Conservation (phyloP, 2,329 filamentous ascomycete genomes). For the Beauveria varroae region DNA sequence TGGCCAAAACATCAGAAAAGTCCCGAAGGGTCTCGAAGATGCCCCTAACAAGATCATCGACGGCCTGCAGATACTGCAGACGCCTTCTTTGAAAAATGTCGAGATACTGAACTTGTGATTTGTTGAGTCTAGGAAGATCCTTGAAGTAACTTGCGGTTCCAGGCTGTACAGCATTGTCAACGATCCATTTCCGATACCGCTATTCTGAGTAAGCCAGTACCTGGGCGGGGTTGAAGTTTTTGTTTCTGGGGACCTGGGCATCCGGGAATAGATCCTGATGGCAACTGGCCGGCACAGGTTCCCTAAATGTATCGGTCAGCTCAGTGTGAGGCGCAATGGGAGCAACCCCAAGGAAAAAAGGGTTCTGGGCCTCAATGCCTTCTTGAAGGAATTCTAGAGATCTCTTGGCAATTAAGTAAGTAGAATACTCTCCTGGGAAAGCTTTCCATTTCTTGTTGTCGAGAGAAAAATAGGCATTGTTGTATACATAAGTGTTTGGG, state of each 20-base stretch:
- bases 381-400: conserved; percentile 46
- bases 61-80: conserved; percentile 35
- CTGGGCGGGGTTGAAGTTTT: conserved; percentile 56
- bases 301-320: conserved; percentile 36
- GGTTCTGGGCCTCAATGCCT: conserved; percentile 34
- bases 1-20: conserved; percentile 24
- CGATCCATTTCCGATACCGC: not conserved
- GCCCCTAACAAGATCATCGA: conserved; percentile 37
- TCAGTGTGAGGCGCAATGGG: conserved; percentile 32
- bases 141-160: conserved; percentile 38
- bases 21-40: conserved; percentile 27
- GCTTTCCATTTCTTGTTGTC: conserved; percentile 36
- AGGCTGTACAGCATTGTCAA: conserved; percentile 11
- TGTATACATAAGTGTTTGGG: conserved; percentile 60
- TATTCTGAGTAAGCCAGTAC: not conserved
- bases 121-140: conserved; percentile 26
- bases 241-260: conserved; percentile 52
- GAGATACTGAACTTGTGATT: conserved; percentile 25
- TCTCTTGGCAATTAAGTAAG: conserved; percentile 44
- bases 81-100: conserved; percentile 34
- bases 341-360: conserved; percentile 51
- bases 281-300: conserved; percentile 35
- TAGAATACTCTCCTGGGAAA: conserved; percentile 45
- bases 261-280: conserved; percentile 54
- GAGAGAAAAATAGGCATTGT: conserved; percentile 50